Conservation (phyloP, 2,329 filamentous ascomycete species). For the Venturia asperata region DNA sequence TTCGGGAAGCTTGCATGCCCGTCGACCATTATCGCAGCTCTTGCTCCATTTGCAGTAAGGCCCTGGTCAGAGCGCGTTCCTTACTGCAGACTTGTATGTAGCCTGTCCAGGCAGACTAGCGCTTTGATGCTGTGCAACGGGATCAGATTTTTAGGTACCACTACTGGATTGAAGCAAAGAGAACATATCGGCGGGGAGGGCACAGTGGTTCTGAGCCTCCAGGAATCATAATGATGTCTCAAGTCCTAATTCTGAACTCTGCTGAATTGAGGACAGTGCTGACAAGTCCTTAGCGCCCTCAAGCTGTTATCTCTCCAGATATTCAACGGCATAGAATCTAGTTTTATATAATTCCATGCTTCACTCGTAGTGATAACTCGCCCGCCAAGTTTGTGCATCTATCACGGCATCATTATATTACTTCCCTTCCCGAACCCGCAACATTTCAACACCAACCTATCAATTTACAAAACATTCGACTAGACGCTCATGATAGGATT, state of each 20-base stretch:
- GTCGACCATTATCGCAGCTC: background rate
- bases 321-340: background rate
- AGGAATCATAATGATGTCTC: background rate
- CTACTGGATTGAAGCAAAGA: too few relatives aligned
- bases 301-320: too few relatives aligned
- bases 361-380: background rate
- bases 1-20: background rate
- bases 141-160: background rate
- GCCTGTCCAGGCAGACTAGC: background rate
- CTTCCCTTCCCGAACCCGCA: too few relatives aligned
- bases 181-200: background rate
- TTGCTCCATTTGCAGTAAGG: background rate
- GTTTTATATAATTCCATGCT: background rate
- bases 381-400: background rate
- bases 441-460: too few relatives aligned
- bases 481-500: too few relatives aligned
- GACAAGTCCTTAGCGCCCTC: too few relatives aligned
- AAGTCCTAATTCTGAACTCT: too few relatives aligned
- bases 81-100: too few relatives aligned
- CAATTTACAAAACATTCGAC: too few relatives aligned
- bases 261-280: too few relatives aligned
- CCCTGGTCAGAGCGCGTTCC: background rate
- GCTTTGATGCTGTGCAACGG: background rate
- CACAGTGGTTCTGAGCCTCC: background rate
- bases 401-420: too few relatives aligned